Base-by-base conservation (phyloP, 495 filamentous ascomycete species). In the Trichocladium uniseriatum region DNA sequence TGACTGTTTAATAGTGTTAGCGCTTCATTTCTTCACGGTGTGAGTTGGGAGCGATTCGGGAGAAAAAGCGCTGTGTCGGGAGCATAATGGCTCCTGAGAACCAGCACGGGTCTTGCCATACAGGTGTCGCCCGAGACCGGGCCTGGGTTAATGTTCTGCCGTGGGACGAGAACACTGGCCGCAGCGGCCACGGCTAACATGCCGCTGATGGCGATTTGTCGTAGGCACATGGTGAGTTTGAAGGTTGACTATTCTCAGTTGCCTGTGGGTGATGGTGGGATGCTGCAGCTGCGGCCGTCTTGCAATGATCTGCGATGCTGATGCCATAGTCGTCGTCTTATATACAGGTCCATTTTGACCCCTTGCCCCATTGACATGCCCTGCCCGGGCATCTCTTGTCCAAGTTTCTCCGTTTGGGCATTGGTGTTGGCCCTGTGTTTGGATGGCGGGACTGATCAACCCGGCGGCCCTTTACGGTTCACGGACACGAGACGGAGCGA, bases 131-230 rank as follows among this genome's bases (percentile, higher is more conserved):
- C 44, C 15, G 44, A 28, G 34, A 46, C 44, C 7, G 22, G 22
- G 44, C 44, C 44, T 3, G 44, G 44, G 44, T 38, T 38, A 15
- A 46, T 14, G 44, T 46, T 46, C 22, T 46, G 44, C 21, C 44
- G 27, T 5, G 44, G 44, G 44, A 14, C 7, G 44, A 46, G 44
- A 0, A n/a, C 21, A 29, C 10, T 9, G 6, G 44, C 44, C 3
- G 35, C 44, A 10, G 44, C 22, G 44, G 44, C 10, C 20, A 38
- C 21, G 44, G 44, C 44, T 10, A 46, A 21, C 2, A 46, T 28
- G 44, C 44, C 21, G 34, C 21, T 8, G 44, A 46, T 14, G 35
- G 44, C 44, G 2, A 46, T 18, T 38, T 46, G 44, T 46, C 44
- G 34, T 1, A 46, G 44, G 35, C n/a, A n/a, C 44, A 46, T 46